Base-by-base conservation (phyloP, 2,329 filamentous ascomycete genomes). In the Cladosporium austrohemisphaericum region DNA sequence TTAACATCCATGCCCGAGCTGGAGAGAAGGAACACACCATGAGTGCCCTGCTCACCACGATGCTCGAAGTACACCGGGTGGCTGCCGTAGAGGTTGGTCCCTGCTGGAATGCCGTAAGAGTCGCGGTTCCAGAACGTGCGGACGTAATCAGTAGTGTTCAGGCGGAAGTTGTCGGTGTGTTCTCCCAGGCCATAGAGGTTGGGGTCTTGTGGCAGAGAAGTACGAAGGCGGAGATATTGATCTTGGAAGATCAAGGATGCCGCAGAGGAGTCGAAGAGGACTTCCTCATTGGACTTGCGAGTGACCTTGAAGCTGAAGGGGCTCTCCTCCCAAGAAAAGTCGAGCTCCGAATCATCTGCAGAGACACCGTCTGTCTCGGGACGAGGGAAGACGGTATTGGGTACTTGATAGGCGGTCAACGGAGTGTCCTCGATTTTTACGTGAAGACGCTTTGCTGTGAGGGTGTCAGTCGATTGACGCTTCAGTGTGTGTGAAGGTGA, bases 181-280 rank as follows among this genome's bases (percentile, higher is more conserved):
- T 92, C 87, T 31, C 88, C 88, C 1, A 92, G 75, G 1, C 88
- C 88, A 62, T 93, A 93, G 4, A 93, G 71, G 58, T 85, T 80
- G 0, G 86, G 85, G 44, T 82, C 72, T 1, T 78, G 66, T 0
- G 88, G 86, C 10, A 93, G 72, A 51, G 74, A 78, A 2, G 87
- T 91, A 32, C 85, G 78, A 51, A 92, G 73, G 16, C 83, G 80
- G 18, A 93, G 68, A 60, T 89, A 93, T 65, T 93, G 87, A 11
- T 80, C 81, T 68, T 93, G 83, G 59, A 90, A 93, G 36, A 93
- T 73, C 10, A 93, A 70, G 9, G 75, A 73, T 3, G 79, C 77
- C 1, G 76, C 83, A 0, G 81, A 80, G 0, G 85, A 87, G 59
- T 91, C 83, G 63, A 89, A 88, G 9, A 89, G 67, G 3, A 79